Percentiles rank a stretch among this genome's conserved stretches.
phyloP scores from a whole-genome alignment of 805 yeast species.

The Yarrowia bubula region DNA sequence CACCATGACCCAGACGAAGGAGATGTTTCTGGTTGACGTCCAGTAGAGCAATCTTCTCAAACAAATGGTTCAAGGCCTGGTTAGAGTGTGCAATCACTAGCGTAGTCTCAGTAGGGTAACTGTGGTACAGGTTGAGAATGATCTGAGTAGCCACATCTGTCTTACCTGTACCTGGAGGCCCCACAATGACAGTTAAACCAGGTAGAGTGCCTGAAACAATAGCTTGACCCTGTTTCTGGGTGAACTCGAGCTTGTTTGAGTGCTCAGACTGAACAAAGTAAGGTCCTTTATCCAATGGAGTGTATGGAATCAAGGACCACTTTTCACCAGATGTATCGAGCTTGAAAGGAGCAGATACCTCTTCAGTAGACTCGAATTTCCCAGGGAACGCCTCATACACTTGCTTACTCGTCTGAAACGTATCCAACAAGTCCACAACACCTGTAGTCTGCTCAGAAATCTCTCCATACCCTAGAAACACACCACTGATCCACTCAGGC shows the following conservation, averaged over 20 bases:
- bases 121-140: conserved; percentile 32
- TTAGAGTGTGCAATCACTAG: conserved; percentile 38
- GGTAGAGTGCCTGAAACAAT: conserved; percentile 39
- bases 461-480: conserved; percentile 40
- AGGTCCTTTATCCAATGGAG: conserved; percentile 30
- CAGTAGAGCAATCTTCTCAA: conserved; percentile 32
- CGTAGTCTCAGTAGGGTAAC: conserved; percentile 35
- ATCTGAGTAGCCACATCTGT: conserved; percentile 37
- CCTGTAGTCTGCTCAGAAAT: conserved; percentile 22
- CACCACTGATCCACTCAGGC: conserved; percentile 42
- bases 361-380: neutral
- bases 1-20: conserved; percentile 35
- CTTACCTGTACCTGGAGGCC: conserved; percentile 80
- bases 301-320: conserved; percentile 25
- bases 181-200: conserved; percentile 63
- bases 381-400: conserved; percentile 28
- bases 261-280: conserved; percentile 23
- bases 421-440: conserved; percentile 33
- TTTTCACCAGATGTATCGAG: neutral
- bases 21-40: conserved; percentile 35
- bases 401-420: conserved; percentile 35
- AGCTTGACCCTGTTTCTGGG: conserved; percentile 36
- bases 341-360: conserved; percentile 21
- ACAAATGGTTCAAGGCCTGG: conserved; percentile 34
- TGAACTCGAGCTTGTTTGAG: conserved; percentile 30